A percentile compares a stretch with the other conserved stretches of the same genome.
phyloP scores from a whole-genome alignment of 805 yeast genomes.

The Naumovozyma castellii region DNA sequence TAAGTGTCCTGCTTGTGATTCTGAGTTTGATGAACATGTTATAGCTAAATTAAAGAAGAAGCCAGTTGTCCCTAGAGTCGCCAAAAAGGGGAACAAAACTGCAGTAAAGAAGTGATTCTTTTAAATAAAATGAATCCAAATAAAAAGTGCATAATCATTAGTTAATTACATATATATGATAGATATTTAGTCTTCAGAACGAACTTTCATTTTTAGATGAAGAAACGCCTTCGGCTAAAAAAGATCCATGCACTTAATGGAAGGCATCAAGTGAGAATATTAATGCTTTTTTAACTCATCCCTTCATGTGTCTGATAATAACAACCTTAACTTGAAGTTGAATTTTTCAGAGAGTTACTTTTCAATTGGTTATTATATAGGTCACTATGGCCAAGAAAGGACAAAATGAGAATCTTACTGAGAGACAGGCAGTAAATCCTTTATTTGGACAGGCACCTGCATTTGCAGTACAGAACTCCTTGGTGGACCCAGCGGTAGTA shows the following conservation, averaged over 20 bases:
- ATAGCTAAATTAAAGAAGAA: slow-evolving; percentile 46
- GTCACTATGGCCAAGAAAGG: slow-evolving; percentile 1
- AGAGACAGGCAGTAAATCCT: slow-evolving; percentile 10
- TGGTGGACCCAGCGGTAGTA: slow-evolving; percentile 21
- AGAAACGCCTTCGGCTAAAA: too few species aligned
- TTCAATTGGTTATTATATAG: too few species aligned
- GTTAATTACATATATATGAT: too few species aligned
- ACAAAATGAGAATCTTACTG: background rate
- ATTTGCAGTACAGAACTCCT: slow-evolving; percentile 17
- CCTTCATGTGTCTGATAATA: too few species aligned
- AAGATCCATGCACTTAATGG: too few species aligned
- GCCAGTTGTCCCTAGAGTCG: slow-evolving; percentile 15
- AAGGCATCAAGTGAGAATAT: too few species aligned
- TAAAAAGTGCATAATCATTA: background rate
- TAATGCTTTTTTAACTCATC: too few species aligned
- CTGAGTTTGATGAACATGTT: slow-evolving; percentile 59
- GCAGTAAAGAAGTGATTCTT: slow-evolving; percentile 1
- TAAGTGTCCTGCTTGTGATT: slow-evolving; percentile 79
- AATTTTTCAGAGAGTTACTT: too few species aligned
- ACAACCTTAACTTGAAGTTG: too few species aligned
- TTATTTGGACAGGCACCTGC: slow-evolving; percentile 26
- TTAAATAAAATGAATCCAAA: too few species aligned
- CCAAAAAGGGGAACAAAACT: slow-evolving; percentile 7
- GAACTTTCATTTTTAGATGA: too few species aligned
- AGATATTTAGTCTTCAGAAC: too few species aligned